Conservation (phyloP, 2,329 filamentous ascomycete species). For the Pseudogymnoascus sp. region DNA sequence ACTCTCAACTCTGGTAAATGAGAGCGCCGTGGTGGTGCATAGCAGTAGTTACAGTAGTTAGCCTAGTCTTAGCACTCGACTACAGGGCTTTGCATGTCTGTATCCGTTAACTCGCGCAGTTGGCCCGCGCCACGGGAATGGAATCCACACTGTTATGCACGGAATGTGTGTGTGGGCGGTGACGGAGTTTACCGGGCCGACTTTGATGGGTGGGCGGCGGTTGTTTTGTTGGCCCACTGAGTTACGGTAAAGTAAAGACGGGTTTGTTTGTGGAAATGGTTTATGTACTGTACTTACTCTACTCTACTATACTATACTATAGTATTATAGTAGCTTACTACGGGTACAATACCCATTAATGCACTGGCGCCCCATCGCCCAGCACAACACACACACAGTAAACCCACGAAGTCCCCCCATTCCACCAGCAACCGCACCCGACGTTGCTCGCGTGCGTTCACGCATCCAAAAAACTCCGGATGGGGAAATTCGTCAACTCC, state of each 20-base stretch:
- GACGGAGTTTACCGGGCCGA: not conserved
- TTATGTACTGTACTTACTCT: no score
- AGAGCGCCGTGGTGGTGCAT: not conserved
- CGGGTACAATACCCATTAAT: not conserved
- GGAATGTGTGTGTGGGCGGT: not conserved
- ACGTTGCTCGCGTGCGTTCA: not conserved
- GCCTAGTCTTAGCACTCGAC: not conserved
- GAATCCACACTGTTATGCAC: not conserved
- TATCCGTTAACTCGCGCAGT: not conserved
- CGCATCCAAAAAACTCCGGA: not conserved
- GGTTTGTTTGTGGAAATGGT: no score
- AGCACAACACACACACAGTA: no score
- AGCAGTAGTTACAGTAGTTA: not conserved
- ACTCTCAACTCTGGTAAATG: conserved; percentile 7
- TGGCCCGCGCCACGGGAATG: not conserved
- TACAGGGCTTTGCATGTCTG: not conserved
- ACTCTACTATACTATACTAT: not conserved
- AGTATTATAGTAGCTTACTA: not conserved
- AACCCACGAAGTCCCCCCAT: no score
- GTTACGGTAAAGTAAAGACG: no score
- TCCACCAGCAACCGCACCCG: not conserved
- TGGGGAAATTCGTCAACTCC: not conserved
- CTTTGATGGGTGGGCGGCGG: not conserved
- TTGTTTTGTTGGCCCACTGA: not conserved
- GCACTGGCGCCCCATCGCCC: not conserved